Base-by-base conservation (phyloP, 495 filamentous ascomycete genomes). In the Sordaria brevicollis region DNA sequence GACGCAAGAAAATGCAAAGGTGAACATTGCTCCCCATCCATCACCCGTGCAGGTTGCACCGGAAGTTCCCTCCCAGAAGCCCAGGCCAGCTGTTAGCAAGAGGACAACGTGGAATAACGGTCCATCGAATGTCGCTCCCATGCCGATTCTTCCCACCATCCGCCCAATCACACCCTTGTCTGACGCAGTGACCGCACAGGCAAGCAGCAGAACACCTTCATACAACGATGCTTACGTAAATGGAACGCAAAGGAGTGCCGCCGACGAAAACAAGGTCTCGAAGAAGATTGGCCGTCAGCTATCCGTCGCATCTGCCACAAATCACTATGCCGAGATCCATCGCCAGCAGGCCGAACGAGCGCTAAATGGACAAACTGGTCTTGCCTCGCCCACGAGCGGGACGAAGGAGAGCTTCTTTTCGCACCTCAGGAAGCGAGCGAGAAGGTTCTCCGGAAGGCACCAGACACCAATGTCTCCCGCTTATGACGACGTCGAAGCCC, bases 371-470 rank as follows among this genome's bases (percentile, higher is more conserved):
- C 87, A 89, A 70, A 85, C 85, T 65, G 88, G 88, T 9, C 80
- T 88, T 68, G 85, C 83, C 65, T 91, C 88, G 70, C 91, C 88
- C 33, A 87, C 81, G 8, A 87, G 85, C 70, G 91, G 83, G 17
- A 91, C 92, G 37, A 94, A 94, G 74, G 95, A 98, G 76, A 91
- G 94, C 78, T 98, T 97, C 82, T 98, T 99, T 80, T 97, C 96
- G 8, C 96, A 99, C 74, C 86, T 99, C 6, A 88, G 96, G 43
- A 99, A 99, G 79, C 89, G 93, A 31, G 96, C 96, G 8, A 88
- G 96, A 71, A 86, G 96, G 73, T 88, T 99, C 33, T 99, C 96
- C 36, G 96, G 95, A 37, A 89, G 93, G 31, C 91, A 94, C 75
- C 92, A 94, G 78, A 86, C 87, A 33, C 89, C 90, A 21, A 85